These are phyloP conservation scores for Wickerhamomyces subpelliculosus DNA, from an alignment of 805 yeast species.

Conservation along the genomic window DNA sequence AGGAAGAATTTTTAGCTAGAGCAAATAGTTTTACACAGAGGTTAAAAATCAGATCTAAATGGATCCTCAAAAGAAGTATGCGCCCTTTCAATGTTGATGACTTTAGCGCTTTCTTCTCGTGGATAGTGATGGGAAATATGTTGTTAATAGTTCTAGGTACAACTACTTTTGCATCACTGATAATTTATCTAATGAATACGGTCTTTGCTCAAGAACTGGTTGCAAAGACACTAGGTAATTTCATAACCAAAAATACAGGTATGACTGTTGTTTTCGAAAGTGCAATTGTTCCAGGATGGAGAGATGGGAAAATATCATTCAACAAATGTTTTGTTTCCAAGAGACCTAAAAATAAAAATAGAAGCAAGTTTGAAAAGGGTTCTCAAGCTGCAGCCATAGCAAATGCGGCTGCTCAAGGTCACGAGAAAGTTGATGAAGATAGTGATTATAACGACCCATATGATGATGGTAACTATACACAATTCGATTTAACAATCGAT, in stretches of 20 bases:
- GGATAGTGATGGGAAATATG: conserved; percentile 87
- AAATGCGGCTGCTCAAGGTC: conserved; percentile 21
- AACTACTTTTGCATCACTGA: conserved; percentile 82
- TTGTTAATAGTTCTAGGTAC: conserved; percentile 78
- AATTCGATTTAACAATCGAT: conserved; percentile 86
- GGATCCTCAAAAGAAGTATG: conserved; percentile 69
- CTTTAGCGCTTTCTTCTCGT: conserved; percentile 80
- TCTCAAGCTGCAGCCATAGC: conserved; percentile 68
- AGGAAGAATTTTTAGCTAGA: conserved; percentile 36
- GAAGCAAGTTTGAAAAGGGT: conserved; percentile 55
- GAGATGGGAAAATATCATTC: conserved; percentile 77
- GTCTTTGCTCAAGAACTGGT: conserved; percentile 61
- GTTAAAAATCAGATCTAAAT: conserved; percentile 46
- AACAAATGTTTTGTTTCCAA: conserved; percentile 80
- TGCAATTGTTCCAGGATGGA: conserved; percentile 94
- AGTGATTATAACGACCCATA: too few species aligned
- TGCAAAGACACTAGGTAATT: conserved; percentile 74
- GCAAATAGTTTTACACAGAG: conserved; percentile 35
- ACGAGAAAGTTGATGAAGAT: conserved; percentile 16
- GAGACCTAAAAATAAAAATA: conserved; percentile 54
- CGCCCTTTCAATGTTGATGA: conserved; percentile 93
- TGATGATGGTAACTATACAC: conserved; percentile 96
- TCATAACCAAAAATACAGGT: conserved; percentile 77
- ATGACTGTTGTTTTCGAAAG: conserved; percentile 82
- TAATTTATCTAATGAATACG: conserved; percentile 64